phyloP scores from a whole-genome alignment of 768 basidiomycete genomes.

The Scleroderma bovista region DNA sequence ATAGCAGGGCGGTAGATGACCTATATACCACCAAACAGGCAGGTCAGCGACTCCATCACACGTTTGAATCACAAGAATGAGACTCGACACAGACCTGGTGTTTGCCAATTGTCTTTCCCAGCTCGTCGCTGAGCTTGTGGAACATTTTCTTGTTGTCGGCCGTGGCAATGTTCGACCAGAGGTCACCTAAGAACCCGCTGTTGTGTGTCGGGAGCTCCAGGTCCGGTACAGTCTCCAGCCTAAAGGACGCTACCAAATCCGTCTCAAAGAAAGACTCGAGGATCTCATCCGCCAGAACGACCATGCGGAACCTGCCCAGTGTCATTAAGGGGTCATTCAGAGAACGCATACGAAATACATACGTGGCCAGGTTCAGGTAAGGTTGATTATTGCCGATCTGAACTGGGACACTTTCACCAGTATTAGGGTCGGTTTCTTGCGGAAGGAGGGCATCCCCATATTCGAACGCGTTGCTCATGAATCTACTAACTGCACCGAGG shows the following conservation, averaged over 20 bases:
- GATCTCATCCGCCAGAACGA: slow-evolving; percentile 93
- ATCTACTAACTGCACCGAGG: slow-evolving; percentile 91
- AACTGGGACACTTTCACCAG: slow-evolving; percentile 38
- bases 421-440: slow-evolving; percentile 25
- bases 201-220: slow-evolving; percentile 56
- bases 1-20: slow-evolving; percentile 78
- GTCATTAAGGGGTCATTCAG: slow-evolving; percentile 8
- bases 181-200: slow-evolving; percentile 67
- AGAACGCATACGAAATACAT: slow-evolving; percentile 20
- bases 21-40: slow-evolving; percentile 24
- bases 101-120: slow-evolving; percentile 91
- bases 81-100: slow-evolving; percentile 58
- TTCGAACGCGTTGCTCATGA: slow-evolving; percentile 98
- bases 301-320: slow-evolving; percentile 88
- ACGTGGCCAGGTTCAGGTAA: slow-evolving; percentile 90
- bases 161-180: slow-evolving; percentile 87
- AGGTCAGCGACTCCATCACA: neutral
- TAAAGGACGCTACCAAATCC: slow-evolving; percentile 86
- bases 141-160: slow-evolving; percentile 92
- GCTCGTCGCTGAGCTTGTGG: slow-evolving; percentile 88
- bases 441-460: slow-evolving; percentile 93
- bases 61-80: too few relatives aligned
- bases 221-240: slow-evolving; percentile 64
- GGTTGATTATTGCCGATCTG: slow-evolving; percentile 73
- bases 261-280: slow-evolving; percentile 96